phyloP scores from a whole-genome alignment of 257 asterid genomes.

The Henckelia pumila region DNA sequence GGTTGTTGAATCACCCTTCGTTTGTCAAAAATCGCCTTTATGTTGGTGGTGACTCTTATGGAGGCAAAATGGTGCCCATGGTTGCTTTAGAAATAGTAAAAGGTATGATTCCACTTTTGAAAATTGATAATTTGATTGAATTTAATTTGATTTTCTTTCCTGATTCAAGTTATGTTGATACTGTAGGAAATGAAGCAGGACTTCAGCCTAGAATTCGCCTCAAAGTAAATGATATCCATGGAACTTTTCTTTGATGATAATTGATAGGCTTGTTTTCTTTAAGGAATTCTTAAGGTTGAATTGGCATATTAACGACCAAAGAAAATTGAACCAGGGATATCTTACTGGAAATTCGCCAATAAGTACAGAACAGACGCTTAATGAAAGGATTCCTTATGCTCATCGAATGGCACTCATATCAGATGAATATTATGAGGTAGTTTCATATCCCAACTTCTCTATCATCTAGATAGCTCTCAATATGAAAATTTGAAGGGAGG shows the following conservation, averaged over 20 bases:
- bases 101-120: conserved; percentile 28
- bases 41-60: conserved; percentile 59
- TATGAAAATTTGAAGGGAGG: not conserved
- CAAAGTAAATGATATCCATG: conserved; percentile 26
- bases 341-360: conserved; percentile 23
- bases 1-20: conserved; percentile 46
- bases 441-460: not conserved
- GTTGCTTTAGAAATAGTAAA: conserved; percentile 37
- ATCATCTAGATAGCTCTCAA: not conserved
- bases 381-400: conserved; percentile 23
- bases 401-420: conserved; percentile 30
- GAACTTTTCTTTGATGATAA: not conserved
- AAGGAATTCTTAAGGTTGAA: not conserved
- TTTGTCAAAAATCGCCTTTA: conserved; percentile 39
- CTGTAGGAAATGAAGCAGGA: conserved; percentile 50
- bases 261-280: not conserved
- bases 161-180: not conserved
- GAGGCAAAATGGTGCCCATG: conserved; percentile 43
- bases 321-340: conserved; percentile 28
- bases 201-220: conserved; percentile 35
- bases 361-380: not conserved
- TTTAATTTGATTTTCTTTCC: not conserved
- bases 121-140: not conserved
- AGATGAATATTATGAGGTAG: conserved; percentile 28
- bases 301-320: not conserved